Conservation (phyloP, 2,329 filamentous ascomycete species). For the Xylariaceae sp. region DNA sequence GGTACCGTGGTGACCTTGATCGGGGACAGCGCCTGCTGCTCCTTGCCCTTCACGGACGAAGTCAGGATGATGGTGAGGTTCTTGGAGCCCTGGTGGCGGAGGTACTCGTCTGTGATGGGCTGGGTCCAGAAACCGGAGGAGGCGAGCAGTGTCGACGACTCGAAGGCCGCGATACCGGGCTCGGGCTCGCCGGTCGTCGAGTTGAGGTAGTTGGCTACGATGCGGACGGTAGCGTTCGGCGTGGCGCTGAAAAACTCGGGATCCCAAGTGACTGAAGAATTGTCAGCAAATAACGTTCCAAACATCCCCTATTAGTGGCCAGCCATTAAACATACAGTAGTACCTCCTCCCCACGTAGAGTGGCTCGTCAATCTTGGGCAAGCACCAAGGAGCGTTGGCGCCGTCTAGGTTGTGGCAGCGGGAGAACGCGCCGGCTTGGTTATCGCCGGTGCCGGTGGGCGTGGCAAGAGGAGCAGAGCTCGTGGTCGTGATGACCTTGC, state of each 20-base stretch:
- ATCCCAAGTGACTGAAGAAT: slow-evolving; percentile 50
- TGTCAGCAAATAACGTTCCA: neutral
- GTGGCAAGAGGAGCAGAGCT: slow-evolving; percentile 41
- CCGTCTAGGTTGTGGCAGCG: slow-evolving; percentile 45
- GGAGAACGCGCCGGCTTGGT: slow-evolving; percentile 46
- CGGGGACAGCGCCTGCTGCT: slow-evolving; percentile 36
- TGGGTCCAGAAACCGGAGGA: slow-evolving; percentile 45
- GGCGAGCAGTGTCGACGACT: slow-evolving; percentile 33
- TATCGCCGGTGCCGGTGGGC: slow-evolving; percentile 32
- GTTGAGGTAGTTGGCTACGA: slow-evolving; percentile 29
- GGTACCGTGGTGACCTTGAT: slow-evolving; percentile 37
- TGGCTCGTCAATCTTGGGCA: slow-evolving; percentile 38
- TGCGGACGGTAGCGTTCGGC: slow-evolving; percentile 35
- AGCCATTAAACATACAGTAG: slow-evolving; percentile 37
- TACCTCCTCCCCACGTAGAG: slow-evolving; percentile 44
- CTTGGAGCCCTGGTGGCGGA: slow-evolving; percentile 34
- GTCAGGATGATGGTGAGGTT: slow-evolving; percentile 47
- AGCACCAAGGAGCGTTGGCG: slow-evolving; percentile 46
- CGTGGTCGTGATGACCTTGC: slow-evolving; percentile 31
- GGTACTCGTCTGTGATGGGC: slow-evolving; percentile 34
- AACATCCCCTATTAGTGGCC: neutral
- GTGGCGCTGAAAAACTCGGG: slow-evolving; percentile 43
- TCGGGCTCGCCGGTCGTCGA: slow-evolving; percentile 28
- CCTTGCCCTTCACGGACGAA: slow-evolving; percentile 31
- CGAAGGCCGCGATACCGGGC: slow-evolving; percentile 34